These are phyloP conservation scores for Medicago arabica DNA, from an alignment of 306 rosid species.

Conservation along the genomic window DNA sequence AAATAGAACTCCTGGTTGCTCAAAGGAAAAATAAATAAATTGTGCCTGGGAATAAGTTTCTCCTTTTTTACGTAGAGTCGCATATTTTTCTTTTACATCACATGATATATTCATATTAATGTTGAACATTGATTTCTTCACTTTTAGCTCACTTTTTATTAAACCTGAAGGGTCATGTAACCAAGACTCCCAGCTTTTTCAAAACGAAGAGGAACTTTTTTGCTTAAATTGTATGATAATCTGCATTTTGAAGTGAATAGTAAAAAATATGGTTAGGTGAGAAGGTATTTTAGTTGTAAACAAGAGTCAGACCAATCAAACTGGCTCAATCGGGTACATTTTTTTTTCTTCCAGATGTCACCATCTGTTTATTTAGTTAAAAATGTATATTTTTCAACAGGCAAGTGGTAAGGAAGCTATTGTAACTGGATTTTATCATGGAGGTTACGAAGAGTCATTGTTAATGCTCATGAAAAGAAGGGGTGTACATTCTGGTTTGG, in stretches of 20 bases:
- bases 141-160: conserved; percentile 24
- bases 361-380: conserved; percentile 16
- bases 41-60: neutral
- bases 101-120: neutral
- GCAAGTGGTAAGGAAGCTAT: conserved; percentile 92
- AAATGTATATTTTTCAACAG: conserved; percentile 48
- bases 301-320: conserved; percentile 29
- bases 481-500: conserved; percentile 92
- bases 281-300: conserved; percentile 12
- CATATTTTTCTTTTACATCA: neutral
- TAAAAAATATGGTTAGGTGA: neutral
- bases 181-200: conserved; percentile 11
- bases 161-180: conserved; percentile 8
- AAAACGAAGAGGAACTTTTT: conserved; percentile 3
- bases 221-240: conserved; percentile 31
- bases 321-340: conserved; percentile 22
- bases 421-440: conserved; percentile 95
- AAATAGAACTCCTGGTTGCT: conserved; percentile 27
- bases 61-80: neutral
- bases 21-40: neutral
- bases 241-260: conserved; percentile 36
- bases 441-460: conserved; percentile 86
- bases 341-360: neutral
- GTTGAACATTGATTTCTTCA: conserved; percentile 15
- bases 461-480: conserved; percentile 99